Evolutionary conservation across 2,329 filamentous ascomycete genomes (phyloP).

Genomic region (Bipolaris zeicola): DNA sequence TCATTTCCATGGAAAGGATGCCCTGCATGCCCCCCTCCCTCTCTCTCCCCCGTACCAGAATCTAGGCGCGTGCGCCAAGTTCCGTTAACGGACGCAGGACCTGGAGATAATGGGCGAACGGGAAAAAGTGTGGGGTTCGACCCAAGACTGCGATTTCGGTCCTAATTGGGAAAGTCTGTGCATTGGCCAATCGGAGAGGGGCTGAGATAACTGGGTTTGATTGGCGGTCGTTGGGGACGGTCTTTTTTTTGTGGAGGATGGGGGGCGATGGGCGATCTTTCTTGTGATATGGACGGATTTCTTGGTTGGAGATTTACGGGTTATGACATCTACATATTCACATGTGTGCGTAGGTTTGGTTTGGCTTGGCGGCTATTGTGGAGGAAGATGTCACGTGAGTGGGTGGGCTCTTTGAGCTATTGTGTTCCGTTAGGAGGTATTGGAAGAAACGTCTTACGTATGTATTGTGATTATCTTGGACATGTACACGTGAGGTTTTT

Average conservation of each 20-base stretch:
- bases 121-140: not conserved
- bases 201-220: not conserved
- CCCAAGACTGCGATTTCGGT: slow-evolving; percentile 2
- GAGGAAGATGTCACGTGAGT: not conserved
- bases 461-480: too few species aligned
- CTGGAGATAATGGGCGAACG: not conserved
- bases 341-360: too few species aligned
- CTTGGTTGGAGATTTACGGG: not conserved
- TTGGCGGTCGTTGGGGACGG: not conserved
- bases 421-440: not conserved
- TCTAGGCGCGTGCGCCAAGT: not conserved
- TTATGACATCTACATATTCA: not conserved
- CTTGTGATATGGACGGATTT: not conserved
- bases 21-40: not conserved
- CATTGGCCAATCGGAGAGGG: slow-evolving; percentile 1
- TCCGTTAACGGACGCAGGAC: not conserved
- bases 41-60: not conserved
- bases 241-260: not conserved
- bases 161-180: slow-evolving; percentile 7
- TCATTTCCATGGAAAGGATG: not conserved
- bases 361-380: not conserved
- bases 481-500: not conserved
- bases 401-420: not conserved
- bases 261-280: not conserved
- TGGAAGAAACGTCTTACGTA: too few species aligned